These are phyloP conservation scores for Mollisia scopiformis DNA, from an alignment of 2,329 filamentous ascomycete species.

Conservation along the genomic window DNA sequence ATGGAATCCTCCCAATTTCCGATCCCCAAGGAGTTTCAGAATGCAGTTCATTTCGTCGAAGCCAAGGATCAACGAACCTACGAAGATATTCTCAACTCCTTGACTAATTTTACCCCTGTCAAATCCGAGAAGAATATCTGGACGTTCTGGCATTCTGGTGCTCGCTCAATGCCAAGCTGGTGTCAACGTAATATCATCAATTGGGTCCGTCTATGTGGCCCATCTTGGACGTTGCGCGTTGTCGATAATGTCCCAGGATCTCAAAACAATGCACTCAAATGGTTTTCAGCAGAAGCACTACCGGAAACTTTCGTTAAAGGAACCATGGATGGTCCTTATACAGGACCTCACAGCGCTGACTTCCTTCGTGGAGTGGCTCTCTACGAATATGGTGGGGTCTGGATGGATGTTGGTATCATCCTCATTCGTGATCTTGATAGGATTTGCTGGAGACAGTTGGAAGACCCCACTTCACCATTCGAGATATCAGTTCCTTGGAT, in stretches of 20 bases:
- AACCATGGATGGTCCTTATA: conserved; percentile 47
- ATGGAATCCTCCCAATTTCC: background rate
- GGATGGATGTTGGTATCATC: conserved; percentile 47
- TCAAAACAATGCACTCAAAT: conserved; percentile 41
- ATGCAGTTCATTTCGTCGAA: conserved; percentile 3
- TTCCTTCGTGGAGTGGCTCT: conserved; percentile 47
- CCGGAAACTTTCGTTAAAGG: conserved; percentile 45
- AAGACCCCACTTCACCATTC: conserved; percentile 40
- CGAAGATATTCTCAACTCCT: conserved; percentile 44
- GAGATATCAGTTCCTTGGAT: conserved; percentile 38
- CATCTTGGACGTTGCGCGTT: conserved; percentile 45
- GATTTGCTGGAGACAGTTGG: conserved; percentile 46
- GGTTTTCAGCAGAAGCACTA: conserved; percentile 39
- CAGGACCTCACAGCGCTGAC: conserved; percentile 49
- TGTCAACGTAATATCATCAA: conserved; percentile 43
- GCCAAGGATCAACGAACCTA: conserved; percentile 32
- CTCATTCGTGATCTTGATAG: conserved; percentile 45
- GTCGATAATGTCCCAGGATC: conserved; percentile 42
- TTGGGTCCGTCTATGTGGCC: conserved; percentile 46
- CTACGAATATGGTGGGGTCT: conserved; percentile 46
- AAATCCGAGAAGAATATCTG: conserved; percentile 48
- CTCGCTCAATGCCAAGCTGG: conserved; percentile 41
- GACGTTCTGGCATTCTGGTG: conserved; percentile 48
- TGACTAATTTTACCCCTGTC: conserved; percentile 36
- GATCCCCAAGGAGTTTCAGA: background rate